A percentile compares a stretch with the other conserved stretches of the same genome.
These are phyloP conservation scores for Phytopythium ostracodes DNA, from an alignment of 352 stramenopile species.

Conservation along the genomic window DNA sequence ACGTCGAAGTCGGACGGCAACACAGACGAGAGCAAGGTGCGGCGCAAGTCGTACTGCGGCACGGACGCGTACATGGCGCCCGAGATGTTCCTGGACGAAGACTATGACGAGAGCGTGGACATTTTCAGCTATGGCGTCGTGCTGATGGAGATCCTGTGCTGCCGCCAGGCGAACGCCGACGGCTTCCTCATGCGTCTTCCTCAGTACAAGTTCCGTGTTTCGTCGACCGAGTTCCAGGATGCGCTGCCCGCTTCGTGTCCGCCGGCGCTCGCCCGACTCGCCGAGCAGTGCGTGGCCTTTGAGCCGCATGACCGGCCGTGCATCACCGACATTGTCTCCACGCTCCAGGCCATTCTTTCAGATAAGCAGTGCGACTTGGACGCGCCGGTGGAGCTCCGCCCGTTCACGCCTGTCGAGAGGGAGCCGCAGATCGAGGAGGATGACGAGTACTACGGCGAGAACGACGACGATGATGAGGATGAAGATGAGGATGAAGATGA, in stretches of 20 bases:
- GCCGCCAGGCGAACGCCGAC: conserved; percentile 70
- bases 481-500: too few species aligned
- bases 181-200: conserved; percentile 78
- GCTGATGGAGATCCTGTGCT: conserved; percentile 87
- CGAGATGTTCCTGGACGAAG: conserved; percentile 81
- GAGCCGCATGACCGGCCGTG: conserved; percentile 62
- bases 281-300: conserved; percentile 73
- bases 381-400: conserved; percentile 38
- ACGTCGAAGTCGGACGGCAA: conserved; percentile 23
- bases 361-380: conserved; percentile 19
- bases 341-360: conserved; percentile 39
- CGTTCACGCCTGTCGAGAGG: conserved; percentile 53
- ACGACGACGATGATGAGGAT: too few species aligned
- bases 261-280: conserved; percentile 45
- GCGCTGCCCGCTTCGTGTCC: conserved; percentile 63
- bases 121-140: conserved; percentile 85
- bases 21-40: conserved; percentile 30
- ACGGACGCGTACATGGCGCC: conserved; percentile 85
- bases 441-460: conserved; percentile 48
- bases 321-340: conserved; percentile 37
- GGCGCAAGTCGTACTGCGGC: conserved; percentile 83
- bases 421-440: conserved; percentile 62
- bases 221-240: conserved; percentile 56
- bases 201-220: conserved; percentile 78
- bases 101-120: conserved; percentile 84